phyloP scores from a whole-genome alignment of 1,139 yeast genomes.

The Suhomyces choctaworum region DNA sequence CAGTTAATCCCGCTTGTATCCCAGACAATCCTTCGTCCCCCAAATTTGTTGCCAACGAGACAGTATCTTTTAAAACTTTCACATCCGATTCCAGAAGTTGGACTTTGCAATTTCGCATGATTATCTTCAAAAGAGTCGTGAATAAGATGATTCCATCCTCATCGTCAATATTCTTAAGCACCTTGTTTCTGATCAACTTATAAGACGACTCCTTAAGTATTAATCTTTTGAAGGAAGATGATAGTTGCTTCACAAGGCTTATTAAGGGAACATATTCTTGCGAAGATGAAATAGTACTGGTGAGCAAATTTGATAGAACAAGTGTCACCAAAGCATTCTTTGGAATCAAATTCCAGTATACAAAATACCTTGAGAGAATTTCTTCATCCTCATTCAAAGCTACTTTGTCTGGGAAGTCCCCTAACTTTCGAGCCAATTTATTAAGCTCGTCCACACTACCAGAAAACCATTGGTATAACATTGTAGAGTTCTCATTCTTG shows the following conservation, averaged over 20 bases:
- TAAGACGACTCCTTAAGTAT: conserved; percentile 16
- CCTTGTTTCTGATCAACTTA: conserved; percentile 10
- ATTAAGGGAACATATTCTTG: conserved; percentile 20
- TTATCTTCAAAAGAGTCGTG: conserved; percentile 22
- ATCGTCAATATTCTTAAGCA: conserved; percentile 18
- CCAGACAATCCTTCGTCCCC: background rate
- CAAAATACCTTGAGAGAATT: conserved; percentile 17
- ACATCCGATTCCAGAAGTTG: conserved; percentile 16
- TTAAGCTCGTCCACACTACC: conserved; percentile 10
- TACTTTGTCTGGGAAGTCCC: background rate
- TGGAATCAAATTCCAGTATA: conserved; percentile 23
- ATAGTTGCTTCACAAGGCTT: conserved; percentile 17
- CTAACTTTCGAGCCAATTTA: conserved; percentile 5
- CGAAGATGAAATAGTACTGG: conserved; percentile 21
- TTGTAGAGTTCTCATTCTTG: conserved; percentile 9
- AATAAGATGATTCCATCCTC: conserved; percentile 25
- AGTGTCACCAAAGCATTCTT: conserved; percentile 22
- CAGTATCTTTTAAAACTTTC: conserved; percentile 4
- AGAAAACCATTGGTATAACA: conserved; percentile 19
- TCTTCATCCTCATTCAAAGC: conserved; percentile 15
- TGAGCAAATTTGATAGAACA: conserved; percentile 23
- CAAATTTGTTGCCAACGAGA: background rate
- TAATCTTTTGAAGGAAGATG: conserved; percentile 17
- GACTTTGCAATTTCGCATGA: conserved; percentile 23
- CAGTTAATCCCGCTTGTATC: background rate